These are phyloP conservation scores for Mikania micrantha DNA, from an alignment of 129 eudicot genomes.

Conservation along the genomic window DNA sequence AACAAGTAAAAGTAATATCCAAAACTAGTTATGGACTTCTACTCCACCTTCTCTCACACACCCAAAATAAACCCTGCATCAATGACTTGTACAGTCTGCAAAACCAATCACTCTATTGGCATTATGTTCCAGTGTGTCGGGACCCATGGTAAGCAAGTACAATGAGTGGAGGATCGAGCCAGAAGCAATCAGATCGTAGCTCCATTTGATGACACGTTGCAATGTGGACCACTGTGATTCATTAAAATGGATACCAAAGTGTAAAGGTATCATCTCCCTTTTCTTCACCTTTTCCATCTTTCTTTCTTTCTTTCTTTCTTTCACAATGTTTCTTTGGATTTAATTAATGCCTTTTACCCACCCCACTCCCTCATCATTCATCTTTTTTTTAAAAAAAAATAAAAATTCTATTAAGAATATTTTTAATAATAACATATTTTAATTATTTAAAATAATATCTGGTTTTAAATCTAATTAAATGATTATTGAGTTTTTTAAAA, in stretches of 20 bases:
- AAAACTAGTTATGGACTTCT: conserved; percentile 1
- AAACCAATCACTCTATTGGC: conserved; percentile 26
- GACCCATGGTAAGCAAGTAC: conserved; percentile 20
- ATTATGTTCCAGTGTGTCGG: conserved; percentile 26
- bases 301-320: conserved; percentile 27
- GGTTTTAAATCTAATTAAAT: too few species aligned
- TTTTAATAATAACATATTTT: neutral
- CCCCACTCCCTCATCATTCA: conserved; percentile 9
- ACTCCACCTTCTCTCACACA: conserved; percentile 23
- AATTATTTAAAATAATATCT: too few species aligned
- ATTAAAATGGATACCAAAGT: conserved; percentile 29
- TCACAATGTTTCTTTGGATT: conserved; percentile 18
- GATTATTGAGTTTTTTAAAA: too few species aligned
- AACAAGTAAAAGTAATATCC: conserved; percentile 30
- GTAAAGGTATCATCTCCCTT: conserved; percentile 41
- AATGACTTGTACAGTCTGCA: conserved; percentile 27
- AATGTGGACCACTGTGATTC: conserved; percentile 15
- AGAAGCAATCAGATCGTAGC: conserved; percentile 27
- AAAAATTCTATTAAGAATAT: neutral
- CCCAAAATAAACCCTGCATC: conserved; percentile 27
- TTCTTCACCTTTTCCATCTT: conserved; percentile 32
- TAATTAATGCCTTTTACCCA: conserved; percentile 31
- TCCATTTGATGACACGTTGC: conserved; percentile 31
- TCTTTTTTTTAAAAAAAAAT: neutral
- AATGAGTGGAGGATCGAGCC: conserved; percentile 25